Evolutionary conservation across 257 asterid genomes (phyloP).

Genomic region (Fraxinus pennsylvanica): DNA sequence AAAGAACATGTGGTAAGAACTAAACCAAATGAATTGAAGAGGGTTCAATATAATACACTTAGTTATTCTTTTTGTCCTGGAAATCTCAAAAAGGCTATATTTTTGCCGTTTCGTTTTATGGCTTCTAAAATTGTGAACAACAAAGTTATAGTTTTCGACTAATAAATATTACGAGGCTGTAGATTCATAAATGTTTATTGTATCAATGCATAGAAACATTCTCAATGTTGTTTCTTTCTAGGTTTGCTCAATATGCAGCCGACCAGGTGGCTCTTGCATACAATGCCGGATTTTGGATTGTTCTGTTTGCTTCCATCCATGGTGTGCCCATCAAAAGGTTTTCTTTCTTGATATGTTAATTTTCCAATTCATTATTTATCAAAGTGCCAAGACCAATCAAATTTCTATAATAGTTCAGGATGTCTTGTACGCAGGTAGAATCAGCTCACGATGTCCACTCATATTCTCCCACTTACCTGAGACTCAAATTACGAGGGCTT

Average conservation of each 20-base stretch:
- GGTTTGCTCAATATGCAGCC: slow-evolving; percentile 36
- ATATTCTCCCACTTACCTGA: not conserved
- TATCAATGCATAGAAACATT: not conserved
- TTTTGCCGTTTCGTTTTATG: not conserved
- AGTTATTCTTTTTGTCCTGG: not conserved
- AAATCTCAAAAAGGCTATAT: not conserved
- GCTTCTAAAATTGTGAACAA: not conserved
- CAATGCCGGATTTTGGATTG: slow-evolving; percentile 32
- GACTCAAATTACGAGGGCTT: not conserved
- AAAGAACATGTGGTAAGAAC: slow-evolving; percentile 22
- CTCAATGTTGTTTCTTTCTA: slow-evolving; percentile 7
- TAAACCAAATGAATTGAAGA: not conserved
- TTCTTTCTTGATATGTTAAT: not conserved
- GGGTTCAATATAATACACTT: not conserved
- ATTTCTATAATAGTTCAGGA: not conserved
- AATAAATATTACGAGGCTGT: not conserved
- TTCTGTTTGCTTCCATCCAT: slow-evolving; percentile 32
- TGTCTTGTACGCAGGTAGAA: not conserved
- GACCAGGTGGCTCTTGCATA: slow-evolving; percentile 38
- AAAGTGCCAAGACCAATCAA: not conserved
- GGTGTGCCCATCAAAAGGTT: slow-evolving; percentile 45
- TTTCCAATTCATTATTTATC: not conserved
- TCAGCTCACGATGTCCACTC: not conserved
- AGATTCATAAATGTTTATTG: not conserved
- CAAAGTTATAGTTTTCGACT: not conserved